Evolutionary conservation across 2,329 filamentous ascomycete genomes (phyloP).

Genomic region (Neocatenulostroma microsporum): DNA sequence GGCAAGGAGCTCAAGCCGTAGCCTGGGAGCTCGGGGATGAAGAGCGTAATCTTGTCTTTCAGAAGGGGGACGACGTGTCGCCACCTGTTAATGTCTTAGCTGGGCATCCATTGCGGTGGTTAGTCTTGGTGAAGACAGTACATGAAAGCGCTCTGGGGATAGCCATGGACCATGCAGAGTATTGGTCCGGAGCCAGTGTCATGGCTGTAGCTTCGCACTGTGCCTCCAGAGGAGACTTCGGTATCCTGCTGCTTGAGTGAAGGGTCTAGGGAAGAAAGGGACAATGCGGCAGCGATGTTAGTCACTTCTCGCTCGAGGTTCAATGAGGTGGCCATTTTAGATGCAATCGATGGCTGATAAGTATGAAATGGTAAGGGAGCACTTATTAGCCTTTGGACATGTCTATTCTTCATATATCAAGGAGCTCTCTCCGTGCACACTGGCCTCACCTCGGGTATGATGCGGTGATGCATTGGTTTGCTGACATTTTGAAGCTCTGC

Average conservation of each 20-base stretch:
- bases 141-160: slow-evolving; percentile 37
- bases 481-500: too few species aligned
- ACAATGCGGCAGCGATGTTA: slow-evolving; percentile 19
- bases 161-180: slow-evolving; percentile 40
- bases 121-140: too few species aligned
- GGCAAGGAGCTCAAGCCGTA: slow-evolving; percentile 39
- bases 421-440: too few species aligned
- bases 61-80: slow-evolving; percentile 32
- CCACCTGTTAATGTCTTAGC: slow-evolving; percentile 16
- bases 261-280: slow-evolving; percentile 22
- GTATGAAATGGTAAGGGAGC: too few species aligned
- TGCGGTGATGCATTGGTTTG: too few species aligned
- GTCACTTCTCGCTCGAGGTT: too few species aligned
- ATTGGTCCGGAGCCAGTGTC: slow-evolving; percentile 30
- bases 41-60: slow-evolving; percentile 35
- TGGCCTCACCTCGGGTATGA: too few species aligned
- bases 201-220: slow-evolving; percentile 27
- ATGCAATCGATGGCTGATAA: too few species aligned
- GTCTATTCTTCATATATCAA: too few species aligned
- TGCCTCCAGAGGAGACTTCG: slow-evolving; percentile 22
- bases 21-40: slow-evolving; percentile 42
- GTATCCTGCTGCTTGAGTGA: slow-evolving; percentile 24
- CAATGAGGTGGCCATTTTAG: too few species aligned
- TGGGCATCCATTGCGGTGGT: too few species aligned
- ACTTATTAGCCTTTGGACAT: too few species aligned